phyloP scores from a whole-genome alignment of 176 grass and related monocot genomes.

The Themeda triandra region DNA sequence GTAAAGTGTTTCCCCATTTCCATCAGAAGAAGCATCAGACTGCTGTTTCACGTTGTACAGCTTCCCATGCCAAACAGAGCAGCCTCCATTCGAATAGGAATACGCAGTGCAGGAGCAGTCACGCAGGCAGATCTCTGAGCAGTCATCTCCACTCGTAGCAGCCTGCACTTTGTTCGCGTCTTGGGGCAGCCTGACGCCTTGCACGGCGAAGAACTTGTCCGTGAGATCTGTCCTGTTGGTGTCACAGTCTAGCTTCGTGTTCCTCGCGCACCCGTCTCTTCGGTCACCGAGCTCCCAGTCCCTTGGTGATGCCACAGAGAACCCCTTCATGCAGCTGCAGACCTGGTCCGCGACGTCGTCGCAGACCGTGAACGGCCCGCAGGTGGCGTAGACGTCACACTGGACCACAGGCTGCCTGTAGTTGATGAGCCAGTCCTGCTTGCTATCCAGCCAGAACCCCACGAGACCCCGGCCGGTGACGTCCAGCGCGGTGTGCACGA shows the following conservation, averaged over 20 bases:
- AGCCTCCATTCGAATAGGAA: neutral
- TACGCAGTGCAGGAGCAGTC: constrained; percentile 6
- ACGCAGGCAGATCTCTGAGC: neutral
- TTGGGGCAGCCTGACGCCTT: neutral
- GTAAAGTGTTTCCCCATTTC: neutral
- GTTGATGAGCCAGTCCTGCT: neutral
- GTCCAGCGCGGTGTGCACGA: neutral
- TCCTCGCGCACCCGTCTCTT: neutral
- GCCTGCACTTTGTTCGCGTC: neutral
- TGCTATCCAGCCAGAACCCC: neutral
- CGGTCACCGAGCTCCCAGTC: neutral
- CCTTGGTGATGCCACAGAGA: neutral
- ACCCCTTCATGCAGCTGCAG: constrained; percentile 4
- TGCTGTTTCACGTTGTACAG: neutral
- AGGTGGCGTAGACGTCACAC: neutral
- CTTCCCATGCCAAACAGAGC: neutral
- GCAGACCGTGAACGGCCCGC: neutral
- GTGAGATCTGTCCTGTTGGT: neutral
- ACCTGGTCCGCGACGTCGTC: neutral
- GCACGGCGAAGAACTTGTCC: neutral
- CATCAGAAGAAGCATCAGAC: neutral
- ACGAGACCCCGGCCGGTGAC: neutral
- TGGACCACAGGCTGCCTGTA: neutral
- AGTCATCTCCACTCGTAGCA: neutral
- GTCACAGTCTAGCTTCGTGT: neutral